Conservation (phyloP, 148 eudicot species). For the Persicaria maculosa region DNA sequence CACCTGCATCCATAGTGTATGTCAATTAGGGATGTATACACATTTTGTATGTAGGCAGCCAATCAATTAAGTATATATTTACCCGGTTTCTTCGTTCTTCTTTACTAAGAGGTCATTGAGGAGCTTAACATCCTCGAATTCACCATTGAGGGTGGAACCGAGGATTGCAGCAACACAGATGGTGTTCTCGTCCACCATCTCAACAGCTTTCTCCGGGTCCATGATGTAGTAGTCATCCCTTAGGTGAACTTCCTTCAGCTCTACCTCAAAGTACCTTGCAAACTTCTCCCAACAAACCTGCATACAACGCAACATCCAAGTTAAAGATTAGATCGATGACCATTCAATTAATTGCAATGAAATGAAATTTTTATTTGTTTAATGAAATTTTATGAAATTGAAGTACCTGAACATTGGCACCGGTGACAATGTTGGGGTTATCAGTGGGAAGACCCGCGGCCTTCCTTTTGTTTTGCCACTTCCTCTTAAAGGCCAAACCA, state of each 20-base stretch:
- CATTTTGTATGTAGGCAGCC: background rate
- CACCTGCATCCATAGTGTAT: constrained; percentile 27
- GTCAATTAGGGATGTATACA: background rate
- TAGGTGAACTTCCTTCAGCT: constrained; percentile 63
- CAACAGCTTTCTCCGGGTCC: constrained; percentile 65
- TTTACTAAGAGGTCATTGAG: constrained; percentile 47
- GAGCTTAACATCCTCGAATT: constrained; percentile 60
- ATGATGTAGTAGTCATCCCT: constrained; percentile 60
- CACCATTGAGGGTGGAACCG: constrained; percentile 69
- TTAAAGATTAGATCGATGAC: no score
- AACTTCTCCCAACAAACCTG: constrained; percentile 82
- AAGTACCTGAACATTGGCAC: constrained; percentile 72
- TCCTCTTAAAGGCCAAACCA: constrained; percentile 64
- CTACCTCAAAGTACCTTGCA: constrained; percentile 69
- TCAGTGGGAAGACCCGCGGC: constrained; percentile 52
- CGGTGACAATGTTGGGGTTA: constrained; percentile 79
- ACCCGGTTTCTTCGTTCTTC: constrained; percentile 68
- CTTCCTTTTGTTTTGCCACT: constrained; percentile 67
- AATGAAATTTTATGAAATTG: no score
- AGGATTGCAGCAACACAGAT: constrained; percentile 65
- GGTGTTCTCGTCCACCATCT: constrained; percentile 71
- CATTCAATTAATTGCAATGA: no score
- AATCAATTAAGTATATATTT: background rate
- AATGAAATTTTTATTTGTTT: no score
- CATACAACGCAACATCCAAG: background rate